Percentiles rank a stretch among this genome's conserved stretches.
These are phyloP conservation scores for Ustulina deusta DNA, from an alignment of 2,329 filamentous ascomycete genomes.

Conservation along the genomic window DNA sequence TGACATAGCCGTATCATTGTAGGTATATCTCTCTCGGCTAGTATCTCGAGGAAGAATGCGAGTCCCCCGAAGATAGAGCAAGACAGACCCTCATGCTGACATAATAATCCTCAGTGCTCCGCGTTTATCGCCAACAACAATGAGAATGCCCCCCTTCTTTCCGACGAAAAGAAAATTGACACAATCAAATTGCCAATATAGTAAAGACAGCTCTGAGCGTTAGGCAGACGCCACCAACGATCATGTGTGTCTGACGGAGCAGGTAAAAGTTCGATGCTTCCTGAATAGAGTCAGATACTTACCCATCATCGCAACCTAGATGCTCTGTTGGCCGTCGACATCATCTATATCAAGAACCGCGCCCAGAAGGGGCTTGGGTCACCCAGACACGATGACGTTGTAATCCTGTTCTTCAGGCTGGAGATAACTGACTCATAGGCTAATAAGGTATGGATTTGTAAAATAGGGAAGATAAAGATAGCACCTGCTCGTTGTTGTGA, in stretches of 20 bases:
- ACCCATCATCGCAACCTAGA: background rate
- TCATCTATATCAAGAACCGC: background rate
- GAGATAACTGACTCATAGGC: background rate
- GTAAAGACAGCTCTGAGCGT: background rate
- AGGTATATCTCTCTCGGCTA: background rate
- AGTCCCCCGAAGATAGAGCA: slow-evolving; percentile 3
- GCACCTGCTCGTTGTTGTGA: background rate
- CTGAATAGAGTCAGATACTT: slow-evolving; percentile 1
- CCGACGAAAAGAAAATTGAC: background rate
- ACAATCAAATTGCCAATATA: background rate
- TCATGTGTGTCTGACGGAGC: background rate
- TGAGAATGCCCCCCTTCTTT: background rate
- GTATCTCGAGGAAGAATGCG: background rate
- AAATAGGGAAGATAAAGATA: slow-evolving; percentile 9
- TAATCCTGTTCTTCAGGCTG: background rate
- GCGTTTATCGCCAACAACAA: slow-evolving; percentile 17
- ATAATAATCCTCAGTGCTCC: background rate
- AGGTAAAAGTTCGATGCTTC: background rate
- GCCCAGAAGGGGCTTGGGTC: background rate
- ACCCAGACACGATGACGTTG: background rate
- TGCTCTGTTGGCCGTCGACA: background rate
- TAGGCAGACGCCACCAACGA: slow-evolving; percentile 20
- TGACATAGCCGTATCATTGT: background rate
- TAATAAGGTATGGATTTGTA: background rate
- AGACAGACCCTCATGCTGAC: background rate